phyloP scores from a whole-genome alignment of 2,329 filamentous ascomycete species.

The Ceratocystis cubensis region DNA sequence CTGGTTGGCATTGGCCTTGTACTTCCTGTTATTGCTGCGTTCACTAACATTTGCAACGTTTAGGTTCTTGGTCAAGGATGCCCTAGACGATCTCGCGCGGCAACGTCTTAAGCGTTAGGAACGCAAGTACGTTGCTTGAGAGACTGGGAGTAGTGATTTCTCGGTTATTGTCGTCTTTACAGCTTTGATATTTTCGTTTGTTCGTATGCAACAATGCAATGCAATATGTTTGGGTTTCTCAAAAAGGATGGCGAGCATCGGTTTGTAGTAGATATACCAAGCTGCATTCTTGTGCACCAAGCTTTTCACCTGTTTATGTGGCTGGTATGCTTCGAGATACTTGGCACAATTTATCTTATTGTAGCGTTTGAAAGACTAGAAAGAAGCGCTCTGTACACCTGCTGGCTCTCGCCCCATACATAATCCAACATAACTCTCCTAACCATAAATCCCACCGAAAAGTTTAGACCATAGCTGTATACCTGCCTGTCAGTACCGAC shows the following conservation, averaged over 20 bases:
- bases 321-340: not conserved
- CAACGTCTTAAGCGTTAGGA: conserved; percentile 20
- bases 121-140: conserved; percentile 5
- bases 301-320: not conserved
- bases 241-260: not conserved
- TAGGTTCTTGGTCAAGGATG: conserved; percentile 78
- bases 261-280: not conserved
- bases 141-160: not conserved
- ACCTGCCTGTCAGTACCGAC: conserved; percentile 24
- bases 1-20: not conserved
- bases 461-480: conserved; percentile 24
- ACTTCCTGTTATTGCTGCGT: not conserved
- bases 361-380: not conserved
- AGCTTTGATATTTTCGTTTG: conserved; percentile 1
- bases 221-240: not conserved
- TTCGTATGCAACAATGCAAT: not conserved
- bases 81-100: conserved; percentile 65
- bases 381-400: conserved; percentile 13
- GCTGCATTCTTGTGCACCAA: not conserved
- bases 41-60: not conserved
- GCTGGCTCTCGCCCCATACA: not conserved
- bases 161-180: not conserved
- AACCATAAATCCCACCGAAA: conserved; percentile 22
- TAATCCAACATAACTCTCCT: not conserved
- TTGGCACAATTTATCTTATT: not conserved